Percentiles rank a stretch among this genome's conserved stretches.
Conservation (phyloP, 345 rosid species). For the Brassica napus region DNA sequence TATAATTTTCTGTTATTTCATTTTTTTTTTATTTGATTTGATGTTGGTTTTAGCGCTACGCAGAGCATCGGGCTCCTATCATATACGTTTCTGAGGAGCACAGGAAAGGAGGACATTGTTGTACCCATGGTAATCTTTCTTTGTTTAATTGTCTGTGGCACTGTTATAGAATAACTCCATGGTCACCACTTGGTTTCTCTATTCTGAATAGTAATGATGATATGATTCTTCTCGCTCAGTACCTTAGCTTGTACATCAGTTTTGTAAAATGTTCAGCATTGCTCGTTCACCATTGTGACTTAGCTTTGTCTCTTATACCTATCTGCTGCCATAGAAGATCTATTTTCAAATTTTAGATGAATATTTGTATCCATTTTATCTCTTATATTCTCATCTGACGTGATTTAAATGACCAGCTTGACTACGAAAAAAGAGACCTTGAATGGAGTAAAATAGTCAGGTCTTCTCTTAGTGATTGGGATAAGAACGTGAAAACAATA, state of each 20-base stretch:
- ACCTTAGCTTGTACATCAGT: not conserved
- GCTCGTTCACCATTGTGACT: constrained; percentile 5
- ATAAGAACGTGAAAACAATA: constrained; percentile 63
- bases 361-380: not conserved
- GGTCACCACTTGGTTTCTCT: not conserved
- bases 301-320: not conserved
- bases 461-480: constrained; percentile 61
- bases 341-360: not conserved
- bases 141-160: constrained; percentile 1
- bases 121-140: constrained; percentile 81
- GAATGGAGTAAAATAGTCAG: constrained; percentile 63
- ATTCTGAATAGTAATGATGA: not conserved
- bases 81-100: constrained; percentile 87
- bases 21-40: constrained; percentile 20
- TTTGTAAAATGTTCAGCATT: not conserved
- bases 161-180: not conserved
- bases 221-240: constrained; percentile 12
- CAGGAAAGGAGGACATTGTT: constrained; percentile 88
- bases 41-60: constrained; percentile 58
- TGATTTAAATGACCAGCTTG: constrained; percentile 59
- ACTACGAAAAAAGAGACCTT: constrained; percentile 56
- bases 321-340: not conserved
- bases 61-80: constrained; percentile 93
- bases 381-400: constrained; percentile 11
- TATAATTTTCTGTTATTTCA: not conserved